Evolutionary conservation across 2,329 filamentous ascomycete species (phyloP).

Genomic region (Penicillium sp.): DNA sequence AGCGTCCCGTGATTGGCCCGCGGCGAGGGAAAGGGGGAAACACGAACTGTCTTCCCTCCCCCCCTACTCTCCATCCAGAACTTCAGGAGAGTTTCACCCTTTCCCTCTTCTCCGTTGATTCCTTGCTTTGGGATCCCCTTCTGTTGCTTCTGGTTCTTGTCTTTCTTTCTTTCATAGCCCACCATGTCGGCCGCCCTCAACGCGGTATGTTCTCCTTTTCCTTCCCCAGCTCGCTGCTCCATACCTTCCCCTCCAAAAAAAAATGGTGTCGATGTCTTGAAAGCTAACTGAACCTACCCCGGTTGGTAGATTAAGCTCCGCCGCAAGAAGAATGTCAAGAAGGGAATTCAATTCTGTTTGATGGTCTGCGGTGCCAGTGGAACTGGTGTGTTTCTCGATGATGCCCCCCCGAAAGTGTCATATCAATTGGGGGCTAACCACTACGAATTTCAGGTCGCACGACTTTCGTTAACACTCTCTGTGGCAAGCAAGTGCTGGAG

Average conservation of each 20-base stretch:
- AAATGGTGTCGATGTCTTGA: constrained; percentile 13
- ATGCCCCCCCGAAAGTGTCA: constrained; percentile 4
- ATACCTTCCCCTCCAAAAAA: constrained; percentile 20
- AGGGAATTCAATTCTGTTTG: constrained; percentile 99
- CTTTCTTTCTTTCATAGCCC: constrained; percentile 24
- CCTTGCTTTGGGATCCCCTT: constrained; percentile 19
- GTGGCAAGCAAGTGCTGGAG: constrained; percentile 82
- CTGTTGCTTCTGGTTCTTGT: constrained; percentile 13
- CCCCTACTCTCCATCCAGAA: constrained; percentile 19
- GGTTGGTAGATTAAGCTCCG: constrained; percentile 77
- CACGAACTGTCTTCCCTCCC: constrained; percentile 26
- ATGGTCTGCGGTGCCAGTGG: constrained; percentile 99
- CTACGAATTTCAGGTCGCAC: constrained; percentile 64
- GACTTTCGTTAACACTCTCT: constrained; percentile 99
- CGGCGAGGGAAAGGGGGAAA: constrained; percentile 27
- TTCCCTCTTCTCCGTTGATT: constrained; percentile 18
- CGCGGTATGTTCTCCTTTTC: constrained; percentile 44
- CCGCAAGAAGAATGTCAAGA: constrained; percentile 99
- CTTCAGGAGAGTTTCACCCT: constrained; percentile 27
- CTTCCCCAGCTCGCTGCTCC: constrained; percentile 21
- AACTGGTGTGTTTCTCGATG: constrained; percentile 60
- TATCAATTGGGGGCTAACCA: constrained; percentile 15
- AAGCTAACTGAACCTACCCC: constrained; percentile 21
- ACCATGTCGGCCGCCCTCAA: constrained; percentile 51
- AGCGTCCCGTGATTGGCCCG: constrained; percentile 24